These are phyloP conservation scores for Halteria grandinella DNA, from an alignment of 73 alveolate genomes.

Conservation along the genomic window DNA sequence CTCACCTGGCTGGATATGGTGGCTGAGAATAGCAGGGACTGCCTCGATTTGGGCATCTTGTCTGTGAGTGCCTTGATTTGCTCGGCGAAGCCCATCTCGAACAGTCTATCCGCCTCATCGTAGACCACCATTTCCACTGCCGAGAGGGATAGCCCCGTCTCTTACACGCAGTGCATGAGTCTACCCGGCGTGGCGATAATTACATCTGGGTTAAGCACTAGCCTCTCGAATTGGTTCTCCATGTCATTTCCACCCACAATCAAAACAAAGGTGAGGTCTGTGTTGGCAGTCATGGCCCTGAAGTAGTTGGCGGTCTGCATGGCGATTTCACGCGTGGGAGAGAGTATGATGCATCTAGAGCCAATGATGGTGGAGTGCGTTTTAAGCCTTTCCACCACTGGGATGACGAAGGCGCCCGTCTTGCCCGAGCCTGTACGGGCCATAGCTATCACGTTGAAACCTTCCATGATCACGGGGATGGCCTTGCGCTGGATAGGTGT, in stretches of 20 bases:
- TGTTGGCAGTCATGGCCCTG: slow-evolving; percentile 71
- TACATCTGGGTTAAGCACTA: slow-evolving; percentile 96
- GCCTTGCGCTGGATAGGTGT: slow-evolving; percentile 98
- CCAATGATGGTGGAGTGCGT: slow-evolving; percentile 94
- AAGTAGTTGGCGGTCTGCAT: slow-evolving; percentile 90
- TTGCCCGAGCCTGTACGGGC: slow-evolving; percentile 99
- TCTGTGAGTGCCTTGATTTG: slow-evolving; percentile 81
- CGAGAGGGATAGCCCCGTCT: slow-evolving; percentile 82
- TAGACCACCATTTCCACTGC: slow-evolving; percentile 90
- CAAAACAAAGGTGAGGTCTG: slow-evolving; percentile 86
- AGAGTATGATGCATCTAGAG: slow-evolving; percentile 87
- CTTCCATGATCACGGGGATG: slow-evolving; percentile 94
- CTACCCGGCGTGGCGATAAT: slow-evolving; percentile 99
- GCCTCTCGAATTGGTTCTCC: slow-evolving; percentile 92
- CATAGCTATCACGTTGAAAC: slow-evolving; percentile 93
- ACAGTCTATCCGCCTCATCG: slow-evolving; percentile 97
- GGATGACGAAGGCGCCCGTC: slow-evolving; percentile 97
- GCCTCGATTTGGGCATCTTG: slow-evolving; percentile 82
- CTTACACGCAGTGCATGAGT: slow-evolving; percentile 91
- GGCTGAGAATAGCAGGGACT: slow-evolving; percentile 94
- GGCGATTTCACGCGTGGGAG: slow-evolving; percentile 98
- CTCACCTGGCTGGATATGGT: slow-evolving; percentile 93
- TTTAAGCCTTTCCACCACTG: slow-evolving; percentile 86
- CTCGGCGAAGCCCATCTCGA: slow-evolving; percentile 97
- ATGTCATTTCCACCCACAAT: slow-evolving; percentile 98